Evolutionary conservation across 805 yeast genomes (phyloP), one percentile per base, ranked within the genome.

Genomic region (Millerozyma acaciae): DNA sequence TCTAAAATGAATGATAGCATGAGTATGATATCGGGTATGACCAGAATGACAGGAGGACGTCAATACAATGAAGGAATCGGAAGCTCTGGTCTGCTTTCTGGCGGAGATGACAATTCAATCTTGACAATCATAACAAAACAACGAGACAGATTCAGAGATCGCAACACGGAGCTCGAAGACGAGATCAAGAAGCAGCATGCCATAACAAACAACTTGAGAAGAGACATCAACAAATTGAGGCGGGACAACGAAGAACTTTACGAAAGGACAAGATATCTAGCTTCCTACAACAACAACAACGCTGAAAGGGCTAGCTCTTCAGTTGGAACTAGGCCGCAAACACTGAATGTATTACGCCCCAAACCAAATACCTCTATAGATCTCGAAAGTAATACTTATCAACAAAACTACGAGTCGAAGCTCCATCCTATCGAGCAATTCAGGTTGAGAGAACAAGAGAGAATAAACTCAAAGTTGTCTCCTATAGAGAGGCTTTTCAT

Each of bases 81-180:
- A 17, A 32, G 33, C 14, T 21, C 37, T 25, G 45, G 15, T 19
- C 68, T 70, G 4, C 76, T 76, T 16, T 65, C 65, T 8, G 38
- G 42, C n/a, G 48, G 39, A 8, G 44, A 45, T 7, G 43, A 42
- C 8, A 50, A 67, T 8, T 72, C 78, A 4, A 76, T 89, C 18
- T 58, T 90, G 32, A 94, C 95, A 1, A 87, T 90, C 33, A 77
- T 93, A 18, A 88, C 96, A 9, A 89, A 90, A 51, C 98, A 90
- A 62, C 78, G 98, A 55, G 98, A 90, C 57, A 68, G 98, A 42
- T 88, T 89, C 67, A 78, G 94, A 48, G 73, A 76, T n/a, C 73
- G 87, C 34, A 86, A 83, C 49, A 75, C 74, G 37, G 96, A 86
- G 52, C 69, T 93, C 34, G 97, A 90, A 55, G 83, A 83, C 35